These are phyloP conservation scores for Malus asiatica DNA, from an alignment of 306 rosid species.

Conservation along the genomic window DNA sequence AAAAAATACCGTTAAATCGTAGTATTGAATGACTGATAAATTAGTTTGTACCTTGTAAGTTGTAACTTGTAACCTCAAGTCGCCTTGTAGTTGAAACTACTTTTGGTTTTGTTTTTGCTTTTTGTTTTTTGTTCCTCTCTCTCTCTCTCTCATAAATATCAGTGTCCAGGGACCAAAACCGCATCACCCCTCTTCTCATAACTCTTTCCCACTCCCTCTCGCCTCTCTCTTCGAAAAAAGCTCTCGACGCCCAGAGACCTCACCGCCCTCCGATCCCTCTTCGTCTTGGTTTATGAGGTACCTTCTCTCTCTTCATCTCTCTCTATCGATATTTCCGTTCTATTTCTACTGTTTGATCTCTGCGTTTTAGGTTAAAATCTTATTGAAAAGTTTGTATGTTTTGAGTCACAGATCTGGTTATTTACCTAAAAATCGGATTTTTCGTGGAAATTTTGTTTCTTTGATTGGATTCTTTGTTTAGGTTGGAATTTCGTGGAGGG, in stretches of 20 bases:
- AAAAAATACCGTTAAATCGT: no score
- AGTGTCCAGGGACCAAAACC: neutral
- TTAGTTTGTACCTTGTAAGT: no score
- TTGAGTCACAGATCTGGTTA: slow-evolving; percentile 25
- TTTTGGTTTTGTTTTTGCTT: neutral
- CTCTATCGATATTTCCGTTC: neutral
- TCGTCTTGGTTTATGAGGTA: slow-evolving; percentile 99
- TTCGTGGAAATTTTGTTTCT: neutral
- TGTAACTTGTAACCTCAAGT: neutral
- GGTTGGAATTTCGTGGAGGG: neutral
- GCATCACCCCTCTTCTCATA: neutral
- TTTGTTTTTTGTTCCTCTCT: neutral
- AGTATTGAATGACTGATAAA: no score
- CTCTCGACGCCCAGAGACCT: slow-evolving; percentile 33
- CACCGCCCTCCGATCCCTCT: slow-evolving; percentile 58
- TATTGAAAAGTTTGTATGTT: neutral
- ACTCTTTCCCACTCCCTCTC: neutral
- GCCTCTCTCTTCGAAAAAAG: neutral
- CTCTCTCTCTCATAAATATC: slow-evolving; percentile 12
- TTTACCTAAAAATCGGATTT: neutral
- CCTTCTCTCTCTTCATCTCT: neutral
- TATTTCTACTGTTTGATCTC: no score
- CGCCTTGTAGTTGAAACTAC: neutral
- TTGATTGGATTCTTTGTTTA: neutral
- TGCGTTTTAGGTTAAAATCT: neutral